Conservation (phyloP, 2,329 filamentous ascomycete species). For the Pseudogymnoascus sp. region DNA sequence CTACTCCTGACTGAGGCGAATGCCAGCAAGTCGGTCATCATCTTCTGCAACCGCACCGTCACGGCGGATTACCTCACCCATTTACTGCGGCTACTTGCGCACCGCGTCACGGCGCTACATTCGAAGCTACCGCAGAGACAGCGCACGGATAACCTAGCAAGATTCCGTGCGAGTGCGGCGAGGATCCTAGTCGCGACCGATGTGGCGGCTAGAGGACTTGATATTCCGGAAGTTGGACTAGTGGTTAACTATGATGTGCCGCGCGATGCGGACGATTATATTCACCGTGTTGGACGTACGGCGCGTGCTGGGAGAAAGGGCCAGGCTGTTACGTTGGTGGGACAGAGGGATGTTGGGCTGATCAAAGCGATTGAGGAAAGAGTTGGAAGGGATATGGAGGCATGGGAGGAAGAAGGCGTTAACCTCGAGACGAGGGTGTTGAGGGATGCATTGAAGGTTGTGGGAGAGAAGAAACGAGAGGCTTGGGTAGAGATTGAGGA, state of each 20-base stretch:
- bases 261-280: slow-evolving; percentile 93
- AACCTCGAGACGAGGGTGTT: slow-evolving; percentile 88
- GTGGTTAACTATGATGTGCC: slow-evolving; percentile 96
- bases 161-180: slow-evolving; percentile 84
- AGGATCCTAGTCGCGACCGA: slow-evolving; percentile 91
- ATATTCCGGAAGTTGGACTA: slow-evolving; percentile 84
- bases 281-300: slow-evolving; percentile 91
- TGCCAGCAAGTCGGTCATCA: slow-evolving; percentile 67
- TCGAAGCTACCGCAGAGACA: slow-evolving; percentile 79
- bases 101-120: slow-evolving; percentile 87
- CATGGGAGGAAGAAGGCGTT: slow-evolving; percentile 83
- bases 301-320: slow-evolving; percentile 82
- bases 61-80: slow-evolving; percentile 88
- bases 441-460: slow-evolving; percentile 75
- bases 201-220: slow-evolving; percentile 85
- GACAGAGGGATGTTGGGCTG: slow-evolving; percentile 85
- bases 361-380: slow-evolving; percentile 83
- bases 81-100: slow-evolving; percentile 73
- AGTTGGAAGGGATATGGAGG: slow-evolving; percentile 70
- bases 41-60: slow-evolving; percentile 88
- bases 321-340: slow-evolving; percentile 78
- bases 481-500: slow-evolving; percentile 87
- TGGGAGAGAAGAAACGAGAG: slow-evolving; percentile 90
- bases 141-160: slow-evolving; percentile 76
- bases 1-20: slow-evolving; percentile 76